Evolutionary conservation across 805 yeast species (phyloP), one percentile per base, ranked within the genome.

Genomic region (Candida jianshihensis): DNA sequence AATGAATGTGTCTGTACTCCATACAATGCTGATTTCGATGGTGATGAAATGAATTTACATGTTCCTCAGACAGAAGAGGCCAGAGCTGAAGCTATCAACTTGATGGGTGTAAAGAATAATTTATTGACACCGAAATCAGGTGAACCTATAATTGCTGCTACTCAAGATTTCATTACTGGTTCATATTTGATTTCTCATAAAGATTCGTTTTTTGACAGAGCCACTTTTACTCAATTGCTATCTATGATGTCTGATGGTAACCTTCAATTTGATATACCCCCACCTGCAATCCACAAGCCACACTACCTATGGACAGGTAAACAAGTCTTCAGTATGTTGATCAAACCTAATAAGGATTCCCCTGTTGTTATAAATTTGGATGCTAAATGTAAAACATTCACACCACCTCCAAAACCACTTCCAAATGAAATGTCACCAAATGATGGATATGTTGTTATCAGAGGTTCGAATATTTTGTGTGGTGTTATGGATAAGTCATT

Each of bases 31-130:
- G 99, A 92, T 73, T 92, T 92, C 58, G 98, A 92, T 61, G 98
- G 98, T 63, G 98, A 92, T 64, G 98, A 92, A 61, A 92, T 92
- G 98, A 92, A 92, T 60, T 69, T 92, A 55, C 98, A 92, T 57
- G 98, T 92, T 31, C 98, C 98, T 2, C 99, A 92, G 61, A 92
- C 97, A 2, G 97, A 92, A 63, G 98, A 92, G 61, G 97, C 98
- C 1, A 70, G 98, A 46, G 95, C 97, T 1, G 99, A 92, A 61
- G 98, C 98, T n/a, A 87, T 90, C 61, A 85, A 84, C 53, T 70
- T 92, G 54, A 92, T 92, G 99, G 98, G 97, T 37, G 98, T 92
- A 29, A 92, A 92, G 53, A 84, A 89, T 56, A 92, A 92, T 57
- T 67, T 92, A 44, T 71, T 92, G 48, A 92, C 98, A 1, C 99